Evolutionary conservation across 352 stramenopile species (phyloP), one percentile per base, ranked within the genome.

Genomic region (Globisporangium perplexum): DNA sequence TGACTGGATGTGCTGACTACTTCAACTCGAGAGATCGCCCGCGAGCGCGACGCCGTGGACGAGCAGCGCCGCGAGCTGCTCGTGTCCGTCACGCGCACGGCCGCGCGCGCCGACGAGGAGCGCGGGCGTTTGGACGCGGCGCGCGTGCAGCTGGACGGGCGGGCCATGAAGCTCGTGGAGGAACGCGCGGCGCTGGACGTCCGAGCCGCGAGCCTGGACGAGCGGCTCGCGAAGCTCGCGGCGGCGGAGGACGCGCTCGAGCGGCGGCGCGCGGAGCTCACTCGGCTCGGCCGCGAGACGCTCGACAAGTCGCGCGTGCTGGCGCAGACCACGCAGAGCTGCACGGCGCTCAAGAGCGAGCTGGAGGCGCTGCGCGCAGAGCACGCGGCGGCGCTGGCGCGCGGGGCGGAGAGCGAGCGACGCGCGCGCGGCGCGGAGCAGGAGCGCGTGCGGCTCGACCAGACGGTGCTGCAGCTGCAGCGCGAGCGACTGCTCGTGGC

Each of bases 21-120:
- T 23, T 47, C 31, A 33, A 7, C 33, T 39, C 24, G n/a, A 15
- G 18, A 87, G 70, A 84, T 90, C 51, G 47, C 70, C 12, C 70
- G 80, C 15, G 83, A 93, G 51, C 78, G 80, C 0, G 72, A 88
- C 26, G 73, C 77, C 6, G 68, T 91, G 15, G 83, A 93, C 47
- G 77, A 78, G 44, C 78, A 93, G 60, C 78, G 80, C 5, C 68
- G 74, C 14, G 78, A 91, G 55, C 60, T 91, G 36, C 48, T 93
- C 17, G 63, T 71, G 47, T 72, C 69, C 8, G 67, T 87, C 54
- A 69, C 75, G 36, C 68, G 66, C 30, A 69, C 72, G 43, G 75
- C 68, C 20, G 63, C 71, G 5, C 76, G 80, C 15, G 61, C 74
- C 4, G 80, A 93, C 57, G 80, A 93, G 28, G 80, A 91, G 44